A percentile compares a stretch with the other conserved stretches of the same genome.
These are phyloP conservation scores for Mucor velutinosus DNA, from an alignment of 371 early-diverging fungal species.

Conservation along the genomic window DNA sequence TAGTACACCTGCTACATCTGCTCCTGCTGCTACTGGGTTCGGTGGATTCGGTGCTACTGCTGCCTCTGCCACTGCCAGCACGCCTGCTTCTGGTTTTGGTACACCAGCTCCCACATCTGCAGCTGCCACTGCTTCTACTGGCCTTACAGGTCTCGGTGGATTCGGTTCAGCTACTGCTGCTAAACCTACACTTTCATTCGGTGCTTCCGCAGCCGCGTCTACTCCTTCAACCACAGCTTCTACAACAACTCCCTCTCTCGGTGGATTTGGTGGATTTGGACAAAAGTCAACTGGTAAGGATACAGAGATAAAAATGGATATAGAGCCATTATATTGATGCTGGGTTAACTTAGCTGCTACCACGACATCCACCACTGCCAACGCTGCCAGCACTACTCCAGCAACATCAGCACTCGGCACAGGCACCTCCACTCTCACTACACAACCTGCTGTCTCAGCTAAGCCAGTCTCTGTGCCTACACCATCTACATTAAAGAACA, in stretches of 20 bases:
- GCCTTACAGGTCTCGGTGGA: constrained; percentile 26
- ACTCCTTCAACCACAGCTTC: constrained; percentile 4
- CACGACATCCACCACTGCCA: not conserved
- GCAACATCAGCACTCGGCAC: constrained; percentile 19
- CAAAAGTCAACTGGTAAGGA: constrained; percentile 16
- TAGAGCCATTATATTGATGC: not conserved
- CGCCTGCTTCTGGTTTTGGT: constrained; percentile 15
- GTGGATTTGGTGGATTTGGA: constrained; percentile 23
- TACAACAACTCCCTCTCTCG: constrained; percentile 6
- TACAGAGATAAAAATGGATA: not conserved
- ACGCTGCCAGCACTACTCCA: not conserved
- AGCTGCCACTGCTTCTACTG: constrained; percentile 16
- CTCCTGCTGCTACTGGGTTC: constrained; percentile 13
- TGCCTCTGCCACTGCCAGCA: constrained; percentile 7
- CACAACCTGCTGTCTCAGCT: constrained; percentile 29
- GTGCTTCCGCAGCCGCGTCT: constrained; percentile 10
- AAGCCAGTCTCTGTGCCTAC: constrained; percentile 43
- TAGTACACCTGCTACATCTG: constrained; percentile 10
- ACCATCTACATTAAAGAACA: constrained; percentile 72
- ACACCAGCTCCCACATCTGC: constrained; percentile 12
- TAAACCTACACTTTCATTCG: constrained; percentile 36
- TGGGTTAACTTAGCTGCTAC: not conserved
- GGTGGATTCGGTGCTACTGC: constrained; percentile 29
- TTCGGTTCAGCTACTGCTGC: constrained; percentile 15
- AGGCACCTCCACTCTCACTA: constrained; percentile 20